Conservation (phyloP, 2,329 filamentous ascomycete species). For the Cladosporium colombiae region DNA sequence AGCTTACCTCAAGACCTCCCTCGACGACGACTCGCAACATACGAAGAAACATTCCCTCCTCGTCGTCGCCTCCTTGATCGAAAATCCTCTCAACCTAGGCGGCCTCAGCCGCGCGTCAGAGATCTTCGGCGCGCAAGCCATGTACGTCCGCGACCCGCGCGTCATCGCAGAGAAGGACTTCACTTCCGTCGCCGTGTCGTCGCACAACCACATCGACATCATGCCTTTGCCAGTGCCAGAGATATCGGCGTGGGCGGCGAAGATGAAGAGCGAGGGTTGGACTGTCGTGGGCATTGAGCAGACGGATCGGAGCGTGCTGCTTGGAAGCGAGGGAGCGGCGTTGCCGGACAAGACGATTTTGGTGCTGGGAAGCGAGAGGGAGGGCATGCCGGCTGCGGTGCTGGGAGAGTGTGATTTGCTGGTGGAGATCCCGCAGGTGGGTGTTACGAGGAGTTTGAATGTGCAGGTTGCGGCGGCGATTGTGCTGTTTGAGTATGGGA, state of each 20-base stretch:
- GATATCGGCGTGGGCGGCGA: constrained; percentile 40
- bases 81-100: constrained; percentile 53
- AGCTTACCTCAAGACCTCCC: constrained; percentile 43
- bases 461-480: constrained; percentile 57
- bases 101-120: constrained; percentile 54
- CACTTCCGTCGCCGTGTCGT: constrained; percentile 51
- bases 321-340: constrained; percentile 41
- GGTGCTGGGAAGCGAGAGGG: constrained; percentile 54
- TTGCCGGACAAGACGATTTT: constrained; percentile 41
- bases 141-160: constrained; percentile 47
- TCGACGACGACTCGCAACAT: constrained; percentile 4
- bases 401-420: constrained; percentile 52
- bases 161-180: constrained; percentile 51
- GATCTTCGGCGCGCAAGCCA: constrained; percentile 50
- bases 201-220: constrained; percentile 52
- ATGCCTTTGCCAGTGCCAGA: constrained; percentile 32
- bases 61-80: constrained; percentile 53
- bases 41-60: constrained; percentile 41
- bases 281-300: constrained; percentile 57
- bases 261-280: constrained; percentile 49
- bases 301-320: constrained; percentile 51
- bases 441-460: constrained; percentile 56
- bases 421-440: constrained; percentile 55
- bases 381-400: constrained; percentile 52
- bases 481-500: constrained; percentile 54